Evolutionary conservation across 2,329 filamentous ascomycete species (phyloP).

Genomic region (Pestalotiopsis sp.): DNA sequence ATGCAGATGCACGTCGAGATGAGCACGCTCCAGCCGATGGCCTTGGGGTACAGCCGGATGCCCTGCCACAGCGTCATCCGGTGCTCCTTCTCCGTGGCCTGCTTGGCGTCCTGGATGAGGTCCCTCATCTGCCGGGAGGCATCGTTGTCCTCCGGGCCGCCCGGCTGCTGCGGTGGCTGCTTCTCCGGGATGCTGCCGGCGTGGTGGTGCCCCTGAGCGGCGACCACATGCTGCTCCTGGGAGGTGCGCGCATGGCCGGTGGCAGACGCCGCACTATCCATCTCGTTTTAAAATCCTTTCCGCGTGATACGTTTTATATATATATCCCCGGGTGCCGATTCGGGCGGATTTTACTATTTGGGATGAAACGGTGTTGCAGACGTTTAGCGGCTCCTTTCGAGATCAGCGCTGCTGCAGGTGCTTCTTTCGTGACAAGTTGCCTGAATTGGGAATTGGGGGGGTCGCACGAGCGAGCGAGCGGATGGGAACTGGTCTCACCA

Average conservation of each 20-base stretch:
- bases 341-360: background rate
- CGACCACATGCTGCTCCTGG: background rate
- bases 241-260: background rate
- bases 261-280: background rate
- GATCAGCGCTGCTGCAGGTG: background rate
- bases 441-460: background rate
- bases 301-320: background rate
- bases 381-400: background rate
- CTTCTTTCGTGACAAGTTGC: constrained; percentile 8
- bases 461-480: background rate
- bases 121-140: constrained; percentile 29
- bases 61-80: constrained; percentile 76
- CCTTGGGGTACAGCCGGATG: constrained; percentile 82
- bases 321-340: background rate
- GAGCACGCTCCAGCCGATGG: constrained; percentile 78
- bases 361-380: background rate
- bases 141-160: background rate
- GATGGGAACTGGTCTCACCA: background rate
- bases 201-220: background rate
- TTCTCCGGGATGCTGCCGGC: background rate
- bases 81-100: constrained; percentile 63
- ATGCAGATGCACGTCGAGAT: constrained; percentile 92
- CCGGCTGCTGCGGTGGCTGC: constrained; percentile 11
- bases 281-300: background rate
- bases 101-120: constrained; percentile 46